Conservation (phyloP, 495 filamentous ascomycete genomes). For the Neurospora sp. region DNA sequence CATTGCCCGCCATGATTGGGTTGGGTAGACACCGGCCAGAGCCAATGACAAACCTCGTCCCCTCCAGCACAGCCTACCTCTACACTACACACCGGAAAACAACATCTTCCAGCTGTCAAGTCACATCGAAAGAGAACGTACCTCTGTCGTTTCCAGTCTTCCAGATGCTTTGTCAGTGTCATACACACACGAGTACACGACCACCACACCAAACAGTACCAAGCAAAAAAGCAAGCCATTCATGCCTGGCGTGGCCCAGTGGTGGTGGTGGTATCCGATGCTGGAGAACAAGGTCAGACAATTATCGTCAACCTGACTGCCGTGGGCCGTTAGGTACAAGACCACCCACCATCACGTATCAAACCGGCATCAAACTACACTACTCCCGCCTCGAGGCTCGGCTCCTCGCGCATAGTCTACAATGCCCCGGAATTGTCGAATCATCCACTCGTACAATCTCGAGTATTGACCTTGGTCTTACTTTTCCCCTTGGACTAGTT, state of each 20-base stretch:
- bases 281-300: not conserved
- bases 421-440: not conserved
- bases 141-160: not conserved
- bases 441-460: not conserved
- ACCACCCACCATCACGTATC: not conserved
- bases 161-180: not conserved
- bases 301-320: not conserved
- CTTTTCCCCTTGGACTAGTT: not conserved
- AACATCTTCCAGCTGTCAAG: not conserved
- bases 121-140: not conserved
- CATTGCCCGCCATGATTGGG: conserved; percentile 4
- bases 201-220: not conserved
- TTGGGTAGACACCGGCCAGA: not conserved
- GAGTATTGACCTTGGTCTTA: not conserved
- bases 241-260: not conserved
- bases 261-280: not conserved
- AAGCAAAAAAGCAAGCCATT: not conserved
- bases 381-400: not conserved
- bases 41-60: not conserved
- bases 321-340: not conserved
- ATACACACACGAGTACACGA: not conserved
- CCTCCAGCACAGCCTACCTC: not conserved
- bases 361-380: not conserved
- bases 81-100: not conserved
- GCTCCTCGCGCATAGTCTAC: not conserved